These are phyloP conservation scores for Ceratobasidium sp. DNA, from an alignment of 1,284 basidiomycete species.

Conservation along the genomic window DNA sequence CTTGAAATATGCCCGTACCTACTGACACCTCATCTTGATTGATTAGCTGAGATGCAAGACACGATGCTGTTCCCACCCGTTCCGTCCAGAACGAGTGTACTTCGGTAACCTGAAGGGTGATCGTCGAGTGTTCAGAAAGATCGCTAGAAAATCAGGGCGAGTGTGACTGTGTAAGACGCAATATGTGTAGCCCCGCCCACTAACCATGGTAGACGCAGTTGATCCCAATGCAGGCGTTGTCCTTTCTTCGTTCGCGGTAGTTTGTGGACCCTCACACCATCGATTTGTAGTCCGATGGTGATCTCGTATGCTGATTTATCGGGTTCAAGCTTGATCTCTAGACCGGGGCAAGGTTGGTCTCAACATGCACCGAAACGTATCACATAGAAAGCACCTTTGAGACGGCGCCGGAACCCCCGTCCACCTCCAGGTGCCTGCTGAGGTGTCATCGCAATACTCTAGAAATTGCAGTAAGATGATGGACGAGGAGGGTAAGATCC, in stretches of 20 bases:
- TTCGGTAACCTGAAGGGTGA: neutral
- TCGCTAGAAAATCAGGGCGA: neutral
- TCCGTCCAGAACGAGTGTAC: neutral
- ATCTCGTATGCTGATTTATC: neutral
- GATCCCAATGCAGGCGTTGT: neutral
- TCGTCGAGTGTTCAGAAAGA: neutral
- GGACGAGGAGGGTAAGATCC: too few relatives aligned
- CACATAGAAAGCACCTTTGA: too few relatives aligned
- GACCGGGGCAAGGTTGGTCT: neutral
- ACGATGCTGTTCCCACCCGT: neutral
- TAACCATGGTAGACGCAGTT: neutral
- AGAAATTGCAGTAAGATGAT: too few relatives aligned
- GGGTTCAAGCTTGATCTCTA: slow-evolving; percentile 6
- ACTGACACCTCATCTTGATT: too few relatives aligned
- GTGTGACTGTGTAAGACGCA: neutral
- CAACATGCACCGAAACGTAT: too few relatives aligned
- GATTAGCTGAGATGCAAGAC: neutral
- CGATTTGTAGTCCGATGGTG: neutral
- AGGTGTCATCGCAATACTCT: too few relatives aligned
- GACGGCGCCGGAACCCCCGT: too few relatives aligned
- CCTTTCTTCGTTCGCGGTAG: neutral
- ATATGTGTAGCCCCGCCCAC: too few relatives aligned
- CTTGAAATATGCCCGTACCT: too few relatives aligned
- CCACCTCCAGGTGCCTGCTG: too few relatives aligned
- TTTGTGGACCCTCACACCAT: neutral